These are phyloP conservation scores for Penicillium lividum DNA, from an alignment of 495 filamentous ascomycete genomes.

Conservation along the genomic window DNA sequence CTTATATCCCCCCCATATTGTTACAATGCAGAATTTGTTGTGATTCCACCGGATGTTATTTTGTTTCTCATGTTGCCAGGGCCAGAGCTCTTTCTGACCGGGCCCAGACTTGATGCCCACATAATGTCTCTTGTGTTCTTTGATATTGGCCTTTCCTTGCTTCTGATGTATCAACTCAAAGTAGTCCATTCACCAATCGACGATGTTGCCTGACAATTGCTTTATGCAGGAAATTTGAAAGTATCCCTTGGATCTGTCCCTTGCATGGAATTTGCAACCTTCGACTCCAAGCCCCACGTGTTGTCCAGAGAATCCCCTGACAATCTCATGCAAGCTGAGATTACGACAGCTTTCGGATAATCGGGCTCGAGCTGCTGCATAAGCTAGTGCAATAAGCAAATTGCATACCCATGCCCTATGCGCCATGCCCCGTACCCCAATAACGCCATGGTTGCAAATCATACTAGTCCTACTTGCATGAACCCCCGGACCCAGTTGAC, in stretches of 20 bases:
- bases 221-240: conserved; percentile 16
- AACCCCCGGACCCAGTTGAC: neutral
- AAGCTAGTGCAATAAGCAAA: conserved; percentile 14
- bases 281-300: conserved; percentile 24
- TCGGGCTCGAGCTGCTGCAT: conserved; percentile 25
- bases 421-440: neutral
- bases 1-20: conserved; percentile 6
- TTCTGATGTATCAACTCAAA: conserved; percentile 21
- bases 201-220: neutral
- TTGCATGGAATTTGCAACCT: conserved; percentile 23
- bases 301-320: conserved; percentile 9
- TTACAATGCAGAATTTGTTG: conserved; percentile 21
- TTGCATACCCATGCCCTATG: conserved; percentile 4
- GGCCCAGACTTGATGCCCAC: conserved; percentile 9
- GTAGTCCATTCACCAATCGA: conserved; percentile 5
- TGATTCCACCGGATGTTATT: neutral
- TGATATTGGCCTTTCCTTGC: conserved; percentile 30
- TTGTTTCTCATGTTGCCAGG: conserved; percentile 11
- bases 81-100: conserved; percentile 5
- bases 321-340: conserved; percentile 4
- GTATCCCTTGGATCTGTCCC: conserved; percentile 12
- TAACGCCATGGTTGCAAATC: conserved; percentile 9
- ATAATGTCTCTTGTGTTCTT: conserved; percentile 6
- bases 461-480: conserved; percentile 5
- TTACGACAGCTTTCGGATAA: conserved; percentile 17